Conservation (phyloP, 192 early-diverging fungal species). For the Coemansia sp. region DNA sequence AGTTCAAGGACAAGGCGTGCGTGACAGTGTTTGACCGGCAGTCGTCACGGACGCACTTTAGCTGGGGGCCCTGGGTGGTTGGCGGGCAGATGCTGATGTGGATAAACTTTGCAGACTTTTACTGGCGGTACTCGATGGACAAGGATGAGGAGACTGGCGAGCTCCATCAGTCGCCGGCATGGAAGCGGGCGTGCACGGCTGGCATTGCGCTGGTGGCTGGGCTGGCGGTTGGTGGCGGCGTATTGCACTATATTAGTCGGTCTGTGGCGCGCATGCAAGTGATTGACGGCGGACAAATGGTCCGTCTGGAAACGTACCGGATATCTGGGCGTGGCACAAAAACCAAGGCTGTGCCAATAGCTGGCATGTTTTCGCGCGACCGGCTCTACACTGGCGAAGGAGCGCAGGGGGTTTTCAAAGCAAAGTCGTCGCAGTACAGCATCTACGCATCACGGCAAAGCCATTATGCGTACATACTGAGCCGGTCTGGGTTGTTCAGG, state of each 20-base stretch:
- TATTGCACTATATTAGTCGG: conserved; percentile 40
- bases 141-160: conserved; percentile 40
- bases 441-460: conserved; percentile 15
- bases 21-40: conserved; percentile 22
- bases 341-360: conserved; percentile 11
- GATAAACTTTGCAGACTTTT: conserved; percentile 52
- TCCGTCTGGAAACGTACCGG: conserved; percentile 31
- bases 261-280: conserved; percentile 32
- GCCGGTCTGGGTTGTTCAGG: conserved; percentile 29
- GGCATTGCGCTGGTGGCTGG: conserved; percentile 25
- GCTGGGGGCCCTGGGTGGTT: conserved; percentile 44
- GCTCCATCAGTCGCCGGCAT: conserved; percentile 15
- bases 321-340: conserved; percentile 22
- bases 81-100: conserved; percentile 46
- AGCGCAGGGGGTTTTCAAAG: conserved; percentile 19
- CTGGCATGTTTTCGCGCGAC: conserved; percentile 27
- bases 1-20: conserved; percentile 16
- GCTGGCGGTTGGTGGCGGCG: conserved; percentile 27
- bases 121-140: conserved; percentile 43
- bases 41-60: conserved; percentile 22
- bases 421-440: conserved; percentile 32
- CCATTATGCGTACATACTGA: conserved; percentile 35
- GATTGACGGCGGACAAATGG: conserved; percentile 16
- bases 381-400: conserved; percentile 34
- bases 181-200: conserved; percentile 39